Base-by-base conservation (phyloP, 495 filamentous ascomycete species). In the Penicillium egyptiacum region DNA sequence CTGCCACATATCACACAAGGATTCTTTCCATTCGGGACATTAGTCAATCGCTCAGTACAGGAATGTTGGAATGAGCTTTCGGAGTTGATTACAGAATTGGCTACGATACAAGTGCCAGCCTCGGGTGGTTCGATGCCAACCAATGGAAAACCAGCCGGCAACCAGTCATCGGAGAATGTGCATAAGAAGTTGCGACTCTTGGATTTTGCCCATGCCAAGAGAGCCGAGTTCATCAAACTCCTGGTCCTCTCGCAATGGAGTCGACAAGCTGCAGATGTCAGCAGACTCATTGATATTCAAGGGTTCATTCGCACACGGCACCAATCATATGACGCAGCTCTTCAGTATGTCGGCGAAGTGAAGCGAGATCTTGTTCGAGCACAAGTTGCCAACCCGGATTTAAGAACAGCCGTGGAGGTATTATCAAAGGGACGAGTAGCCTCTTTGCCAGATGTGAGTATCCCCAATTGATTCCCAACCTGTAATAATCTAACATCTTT, bases 201-300 rank as follows among this genome's bases (percentile, higher is more conserved):
- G 46, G 83, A 91, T 23, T 92, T 89, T 70, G 83, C 87, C 5
- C 77, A 86, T 48, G 70, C 76, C 11, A 81, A 82, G 41, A 75
- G 88, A 56, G 83, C 81, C 16, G 85, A 86, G 55, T 98, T 95
- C 74, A 91, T 94, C 66, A 97, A 98, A 72, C 80, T 90, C 16
- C 80, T 96, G 12, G 91, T 98, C 16, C 83, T 98, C 39, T 84
- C 86, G 3, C 86, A 89, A 67, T 98, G 94, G 94, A 88, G 88
- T 67, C 83, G 86, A 60, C 89, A 90, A 63, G 86, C 86, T 25
- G 79, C 81, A 26, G 82, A 87, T 49, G 86, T 98, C 35, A 87
- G 86, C 62, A 87, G 85, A 67, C 76, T 96, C 35, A 92, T 97
- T 61, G 92, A 97, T 73, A 71, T 98, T 48, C 85, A 86, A 65